Conservation (phyloP, 2,329 filamentous ascomycete genomes). For the Lasiodiplodia sp. region DNA sequence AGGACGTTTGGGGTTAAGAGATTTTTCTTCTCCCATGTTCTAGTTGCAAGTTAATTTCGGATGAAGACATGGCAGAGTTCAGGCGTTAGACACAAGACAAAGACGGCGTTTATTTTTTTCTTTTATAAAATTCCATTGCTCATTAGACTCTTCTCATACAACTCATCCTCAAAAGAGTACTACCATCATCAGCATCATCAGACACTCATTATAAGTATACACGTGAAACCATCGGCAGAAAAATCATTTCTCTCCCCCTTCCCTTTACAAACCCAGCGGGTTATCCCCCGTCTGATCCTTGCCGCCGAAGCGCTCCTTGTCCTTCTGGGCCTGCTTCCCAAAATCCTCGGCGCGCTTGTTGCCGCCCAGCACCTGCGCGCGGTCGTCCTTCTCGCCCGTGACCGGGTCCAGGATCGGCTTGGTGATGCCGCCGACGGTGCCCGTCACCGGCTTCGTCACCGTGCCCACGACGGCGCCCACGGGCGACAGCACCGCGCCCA, state of each 20-base stretch:
- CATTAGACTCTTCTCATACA: background rate
- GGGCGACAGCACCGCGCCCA: constrained; percentile 48
- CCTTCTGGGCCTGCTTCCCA: constrained; percentile 30
- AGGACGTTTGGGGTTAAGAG: constrained; percentile 60
- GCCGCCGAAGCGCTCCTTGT: constrained; percentile 48
- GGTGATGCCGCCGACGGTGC: constrained; percentile 46
- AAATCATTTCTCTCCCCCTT: background rate
- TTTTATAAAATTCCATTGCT: background rate
- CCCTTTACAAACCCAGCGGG: constrained; percentile 43
- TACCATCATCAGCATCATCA: background rate
- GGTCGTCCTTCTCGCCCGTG: constrained; percentile 45
- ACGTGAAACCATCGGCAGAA: background rate
- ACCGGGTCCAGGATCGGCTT: constrained; percentile 46
- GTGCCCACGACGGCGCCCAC: constrained; percentile 48
- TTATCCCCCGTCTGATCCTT: constrained; percentile 50
- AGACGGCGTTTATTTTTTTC: background rate
- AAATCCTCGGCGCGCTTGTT: constrained; percentile 42
- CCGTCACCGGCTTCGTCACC: constrained; percentile 47
- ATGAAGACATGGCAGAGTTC: background rate
- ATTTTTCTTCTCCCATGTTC: no score
- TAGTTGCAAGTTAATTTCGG: no score
- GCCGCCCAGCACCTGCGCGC: constrained; percentile 46
- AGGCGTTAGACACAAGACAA: background rate
- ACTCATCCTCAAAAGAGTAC: background rate
- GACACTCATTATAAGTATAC: background rate